Percentiles rank a stretch among this genome's conserved stretches.
Evolutionary conservation across 2,329 filamentous ascomycete genomes (phyloP).

Genomic region (Plectosphaerella sp.): DNA sequence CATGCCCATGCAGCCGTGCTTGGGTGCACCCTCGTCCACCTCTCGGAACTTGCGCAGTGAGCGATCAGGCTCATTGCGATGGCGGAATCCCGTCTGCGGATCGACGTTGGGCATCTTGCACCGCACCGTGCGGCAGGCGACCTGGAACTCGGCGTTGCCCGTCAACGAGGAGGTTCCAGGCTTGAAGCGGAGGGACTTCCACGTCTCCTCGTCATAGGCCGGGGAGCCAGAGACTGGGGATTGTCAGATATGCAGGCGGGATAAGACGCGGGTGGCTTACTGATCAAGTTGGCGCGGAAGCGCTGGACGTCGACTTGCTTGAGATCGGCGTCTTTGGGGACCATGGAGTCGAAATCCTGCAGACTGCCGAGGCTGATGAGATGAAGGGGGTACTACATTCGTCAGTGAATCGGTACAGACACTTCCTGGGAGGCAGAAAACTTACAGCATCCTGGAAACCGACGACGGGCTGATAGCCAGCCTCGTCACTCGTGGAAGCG

Average conservation of each 20-base stretch:
- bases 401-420: neutral
- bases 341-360: conserved; percentile 51
- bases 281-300: conserved; percentile 70
- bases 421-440: neutral
- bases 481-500: conserved; percentile 52
- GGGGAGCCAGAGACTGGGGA: conserved; percentile 53
- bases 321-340: conserved; percentile 44
- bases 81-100: conserved; percentile 52
- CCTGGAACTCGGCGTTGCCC: conserved; percentile 39
- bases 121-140: conserved; percentile 61
- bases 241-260: neutral
- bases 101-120: conserved; percentile 71
- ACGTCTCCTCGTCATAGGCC: conserved; percentile 66
- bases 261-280: conserved; percentile 26
- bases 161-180: conserved; percentile 42
- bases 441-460: conserved; percentile 68
- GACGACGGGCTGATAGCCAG: conserved; percentile 61
- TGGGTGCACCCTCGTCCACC: conserved; percentile 56
- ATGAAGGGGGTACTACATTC: conserved; percentile 60
- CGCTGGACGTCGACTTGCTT: conserved; percentile 55
- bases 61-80: conserved; percentile 51
- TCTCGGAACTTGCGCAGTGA: conserved; percentile 54
- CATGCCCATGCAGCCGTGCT: conserved; percentile 59
- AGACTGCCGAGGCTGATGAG: conserved; percentile 63
- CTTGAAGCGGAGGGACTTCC: conserved; percentile 57